Conservation (phyloP, 2,329 filamentous ascomycete species). For the Verticillium nonalfalfae region DNA sequence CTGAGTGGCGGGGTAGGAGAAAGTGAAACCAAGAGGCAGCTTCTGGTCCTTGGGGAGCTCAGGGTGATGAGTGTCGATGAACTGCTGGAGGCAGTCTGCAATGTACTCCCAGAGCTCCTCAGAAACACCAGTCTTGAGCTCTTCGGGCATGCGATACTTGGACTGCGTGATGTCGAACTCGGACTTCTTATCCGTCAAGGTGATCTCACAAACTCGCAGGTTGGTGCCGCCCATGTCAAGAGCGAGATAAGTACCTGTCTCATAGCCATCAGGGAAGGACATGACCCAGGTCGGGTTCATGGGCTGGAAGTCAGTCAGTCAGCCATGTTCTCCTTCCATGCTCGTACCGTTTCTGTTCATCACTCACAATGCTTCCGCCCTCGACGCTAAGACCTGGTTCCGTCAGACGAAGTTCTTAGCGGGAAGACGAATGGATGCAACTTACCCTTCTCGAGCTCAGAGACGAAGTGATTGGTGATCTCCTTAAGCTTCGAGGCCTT, state of each 20-base stretch:
- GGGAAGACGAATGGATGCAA: conserved; percentile 1
- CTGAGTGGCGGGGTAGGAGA: conserved; percentile 91
- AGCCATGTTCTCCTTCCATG: not conserved
- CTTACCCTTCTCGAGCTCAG: conserved; percentile 78
- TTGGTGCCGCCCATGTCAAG: conserved; percentile 97
- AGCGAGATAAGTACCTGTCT: conserved; percentile 81
- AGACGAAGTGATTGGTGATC: conserved; percentile 84
- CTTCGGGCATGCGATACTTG: conserved; percentile 91
- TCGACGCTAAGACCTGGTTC: conserved; percentile 68
- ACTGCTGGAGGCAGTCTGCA: conserved; percentile 85
- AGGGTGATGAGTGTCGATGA: conserved; percentile 79
- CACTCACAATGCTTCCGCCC: conserved; percentile 84
- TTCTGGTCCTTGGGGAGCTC: conserved; percentile 54
- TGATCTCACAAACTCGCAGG: conserved; percentile 89
- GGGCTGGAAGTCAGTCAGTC: conserved; percentile 55
- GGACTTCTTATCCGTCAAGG: conserved; percentile 77
- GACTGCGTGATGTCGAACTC: conserved; percentile 94
- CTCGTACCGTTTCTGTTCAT: not conserved
- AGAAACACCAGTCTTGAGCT: conserved; percentile 77
- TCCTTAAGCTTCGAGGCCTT: conserved; percentile 75
- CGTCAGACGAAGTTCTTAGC: conserved; percentile 1
- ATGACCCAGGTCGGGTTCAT: conserved; percentile 99
- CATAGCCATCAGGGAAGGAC: conserved; percentile 78
- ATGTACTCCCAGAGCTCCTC: conserved; percentile 95
- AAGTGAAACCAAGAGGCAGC: conserved; percentile 86